phyloP scores from a whole-genome alignment of 2,329 filamentous ascomycete species.

The Colletotrichum melonis region DNA sequence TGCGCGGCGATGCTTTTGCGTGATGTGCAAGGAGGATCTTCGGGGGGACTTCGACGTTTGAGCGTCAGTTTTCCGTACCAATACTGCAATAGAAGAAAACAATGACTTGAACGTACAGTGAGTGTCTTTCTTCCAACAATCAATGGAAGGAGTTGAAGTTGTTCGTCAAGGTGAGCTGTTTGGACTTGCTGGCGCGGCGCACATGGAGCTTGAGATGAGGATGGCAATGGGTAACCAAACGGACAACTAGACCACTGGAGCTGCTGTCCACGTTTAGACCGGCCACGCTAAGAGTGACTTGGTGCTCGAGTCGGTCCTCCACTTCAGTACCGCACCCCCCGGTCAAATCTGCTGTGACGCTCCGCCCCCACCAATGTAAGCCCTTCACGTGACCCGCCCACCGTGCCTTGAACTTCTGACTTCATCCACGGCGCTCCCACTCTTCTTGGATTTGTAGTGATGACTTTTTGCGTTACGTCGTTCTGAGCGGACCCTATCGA shows the following conservation, averaged over 20 bases:
- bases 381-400: slow-evolving; percentile 36
- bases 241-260: slow-evolving; percentile 34
- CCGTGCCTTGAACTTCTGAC: slow-evolving; percentile 32
- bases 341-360: slow-evolving; percentile 12
- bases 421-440: slow-evolving; percentile 31
- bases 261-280: slow-evolving; percentile 30
- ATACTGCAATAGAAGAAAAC: background rate
- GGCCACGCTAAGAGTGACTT: slow-evolving; percentile 17
- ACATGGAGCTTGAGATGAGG: slow-evolving; percentile 9
- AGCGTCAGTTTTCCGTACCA: background rate
- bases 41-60: slow-evolving; percentile 6
- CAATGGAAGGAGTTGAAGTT: background rate
- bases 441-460: slow-evolving; percentile 8
- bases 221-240: slow-evolving; percentile 18
- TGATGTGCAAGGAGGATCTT: slow-evolving; percentile 31
- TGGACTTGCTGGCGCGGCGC: slow-evolving; percentile 1
- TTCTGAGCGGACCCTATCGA: slow-evolving; percentile 17
- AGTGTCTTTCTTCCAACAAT: background rate
- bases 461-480: slow-evolving; percentile 32
- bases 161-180: background rate
- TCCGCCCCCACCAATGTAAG: slow-evolving; percentile 34
- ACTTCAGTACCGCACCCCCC: slow-evolving; percentile 14
- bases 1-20: slow-evolving; percentile 33
- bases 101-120: background rate
- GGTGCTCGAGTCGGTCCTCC: slow-evolving; percentile 16